Percentiles rank a stretch among this genome's conserved stretches.
These are phyloP conservation scores for Uronychia setigera DNA, from an alignment of 73 alveolate genomes.

Conservation along the genomic window DNA sequence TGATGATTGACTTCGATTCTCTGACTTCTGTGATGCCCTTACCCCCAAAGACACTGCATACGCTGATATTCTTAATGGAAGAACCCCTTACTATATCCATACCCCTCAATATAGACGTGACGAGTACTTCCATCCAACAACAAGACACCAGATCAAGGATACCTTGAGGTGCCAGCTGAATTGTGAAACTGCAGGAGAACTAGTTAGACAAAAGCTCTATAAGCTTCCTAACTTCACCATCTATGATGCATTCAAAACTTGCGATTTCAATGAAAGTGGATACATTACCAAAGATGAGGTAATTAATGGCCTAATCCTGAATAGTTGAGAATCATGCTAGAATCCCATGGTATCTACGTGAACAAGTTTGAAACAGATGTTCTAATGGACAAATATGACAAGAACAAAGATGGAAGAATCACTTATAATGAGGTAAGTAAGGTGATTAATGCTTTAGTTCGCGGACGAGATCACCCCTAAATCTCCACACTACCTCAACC, in stretches of 20 bases:
- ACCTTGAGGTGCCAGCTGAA: neutral
- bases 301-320: neutral
- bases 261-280: conserved; percentile 50
- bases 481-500: conserved; percentile 18
- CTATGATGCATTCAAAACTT: conserved; percentile 31
- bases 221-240: conserved; percentile 9
- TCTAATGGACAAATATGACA: conserved; percentile 60
- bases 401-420: conserved; percentile 58
- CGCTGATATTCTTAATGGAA: conserved; percentile 25
- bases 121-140: conserved; percentile 30
- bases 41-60: conserved; percentile 48
- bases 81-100: conserved; percentile 9
- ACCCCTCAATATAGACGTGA: conserved; percentile 3
- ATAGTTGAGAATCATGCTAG: conserved; percentile 1
- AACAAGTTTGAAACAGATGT: neutral
- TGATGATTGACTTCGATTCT: conserved; percentile 46
- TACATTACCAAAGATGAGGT: conserved; percentile 15
- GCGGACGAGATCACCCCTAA: conserved; percentile 27
- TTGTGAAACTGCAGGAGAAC: conserved; percentile 8
- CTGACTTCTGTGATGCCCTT: conserved; percentile 67
- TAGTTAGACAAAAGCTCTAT: conserved; percentile 6
- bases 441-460: neutral
- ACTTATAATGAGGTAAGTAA: conserved; percentile 37
- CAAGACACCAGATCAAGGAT: conserved; percentile 5
- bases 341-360: conserved; percentile 14